phyloP scores from a whole-genome alignment of 2,329 filamentous ascomycete species.

The Chrysosporium keratinophilum region DNA sequence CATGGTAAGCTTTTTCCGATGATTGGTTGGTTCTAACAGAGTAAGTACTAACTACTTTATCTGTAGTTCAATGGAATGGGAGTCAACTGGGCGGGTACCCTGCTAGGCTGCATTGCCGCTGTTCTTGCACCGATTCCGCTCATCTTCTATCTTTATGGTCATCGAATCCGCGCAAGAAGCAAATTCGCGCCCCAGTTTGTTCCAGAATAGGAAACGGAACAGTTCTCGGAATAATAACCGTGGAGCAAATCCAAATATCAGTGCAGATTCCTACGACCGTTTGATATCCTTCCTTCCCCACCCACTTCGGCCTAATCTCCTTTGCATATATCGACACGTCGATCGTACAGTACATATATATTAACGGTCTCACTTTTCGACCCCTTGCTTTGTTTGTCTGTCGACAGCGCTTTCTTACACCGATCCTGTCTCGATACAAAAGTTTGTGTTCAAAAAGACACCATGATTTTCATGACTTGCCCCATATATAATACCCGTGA shows the following conservation, averaged over 20 bases:
- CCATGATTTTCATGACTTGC: neutral
- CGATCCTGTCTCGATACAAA: neutral
- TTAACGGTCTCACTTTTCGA: no score
- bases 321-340: no score
- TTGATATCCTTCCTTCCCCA: no score
- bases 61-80: slow-evolving; percentile 24
- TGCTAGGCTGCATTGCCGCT: slow-evolving; percentile 24
- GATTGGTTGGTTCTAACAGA: neutral
- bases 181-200: slow-evolving; percentile 25
- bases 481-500: neutral
- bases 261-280: no score
- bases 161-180: slow-evolving; percentile 26
- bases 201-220: slow-evolving; percentile 6
- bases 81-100: slow-evolving; percentile 25
- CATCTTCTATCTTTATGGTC: slow-evolving; percentile 24
- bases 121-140: slow-evolving; percentile 25
- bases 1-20: slow-evolving; percentile 19
- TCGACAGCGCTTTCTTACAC: neutral
- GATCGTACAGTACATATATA: no score
- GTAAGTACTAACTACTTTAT: neutral
- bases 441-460: neutral
- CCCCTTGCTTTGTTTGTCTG: neutral
- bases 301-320: no score
- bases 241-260: no score
- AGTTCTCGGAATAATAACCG: no score